Base-by-base conservation (phyloP, 164 flowering plant species). In the Sextonia rubra region DNA sequence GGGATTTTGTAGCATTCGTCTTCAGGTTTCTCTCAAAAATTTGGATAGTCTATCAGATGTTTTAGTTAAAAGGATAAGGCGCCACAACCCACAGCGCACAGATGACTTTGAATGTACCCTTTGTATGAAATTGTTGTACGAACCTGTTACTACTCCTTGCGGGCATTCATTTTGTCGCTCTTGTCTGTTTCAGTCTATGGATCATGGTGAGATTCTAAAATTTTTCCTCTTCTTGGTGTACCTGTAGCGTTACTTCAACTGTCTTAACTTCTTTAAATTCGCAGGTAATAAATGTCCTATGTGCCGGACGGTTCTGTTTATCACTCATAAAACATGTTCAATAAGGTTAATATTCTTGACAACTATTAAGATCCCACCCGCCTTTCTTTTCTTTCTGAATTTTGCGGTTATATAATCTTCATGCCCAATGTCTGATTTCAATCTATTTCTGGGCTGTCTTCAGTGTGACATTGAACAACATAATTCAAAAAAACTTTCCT, bases 161-260 rank as follows among this genome's bases (percentile, higher is more conserved):
- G 99, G 99, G 25, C 99, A 95, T 84, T 85, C 99, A 17, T 93
- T 95, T 80, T 93, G 99, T 78, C 91, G 93, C 23, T 77, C 93
- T 17, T 95, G 99, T 76, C 81, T 95, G 49, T 90, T 93, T 85
- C 99, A 91, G 83, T 82, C 97, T 44, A 93, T 91, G 97, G 99
- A 95, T 83, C 88, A 90, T 72, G 84, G 98, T 91, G 22, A 77
- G 83, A 74, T 20, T 76, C 73, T 67, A 69, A 3, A 60, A 2
- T 15, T 17, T 25, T 52, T 14, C 12, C 48, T 27, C 12, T 63
- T 61, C 25, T 71, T 14, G 23, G 44, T 60, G n/a, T 52, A 0
- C 9, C 17, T 20, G 44, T n/a, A 47, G 24, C 11, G 32, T 71
- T 27, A 18, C 14, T 52, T 26, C 49, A 22, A 47, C 25, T 30